These are phyloP conservation scores for Pelargonium nanum DNA, from an alignment of 345 rosid genomes.

Conservation along the genomic window DNA sequence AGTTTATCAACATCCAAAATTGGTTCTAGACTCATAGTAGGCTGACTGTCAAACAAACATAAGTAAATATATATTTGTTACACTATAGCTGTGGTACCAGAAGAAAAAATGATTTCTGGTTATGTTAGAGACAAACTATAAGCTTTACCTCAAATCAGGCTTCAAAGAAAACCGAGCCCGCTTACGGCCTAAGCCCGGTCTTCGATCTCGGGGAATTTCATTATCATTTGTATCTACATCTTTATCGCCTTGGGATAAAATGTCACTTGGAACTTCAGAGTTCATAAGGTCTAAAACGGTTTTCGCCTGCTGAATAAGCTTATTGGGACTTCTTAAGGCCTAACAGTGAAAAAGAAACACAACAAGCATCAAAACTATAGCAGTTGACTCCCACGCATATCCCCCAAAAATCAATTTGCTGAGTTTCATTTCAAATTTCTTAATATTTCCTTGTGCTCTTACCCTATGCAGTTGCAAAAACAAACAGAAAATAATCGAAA, in stretches of 20 bases:
- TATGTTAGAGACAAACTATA: not conserved
- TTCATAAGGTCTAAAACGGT: conserved; percentile 26
- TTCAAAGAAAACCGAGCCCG: conserved; percentile 62
- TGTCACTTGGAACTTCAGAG: conserved; percentile 11
- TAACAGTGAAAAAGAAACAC: conserved; percentile 17
- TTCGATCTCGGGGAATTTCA: conserved; percentile 40
- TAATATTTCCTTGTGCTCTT: not conserved
- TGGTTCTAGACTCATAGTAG: conserved; percentile 32
- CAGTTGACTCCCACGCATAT: not conserved
- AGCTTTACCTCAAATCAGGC: conserved; percentile 42
- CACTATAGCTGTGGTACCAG: not conserved
- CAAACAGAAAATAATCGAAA: not conserved
- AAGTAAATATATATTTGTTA: conserved; percentile 3
- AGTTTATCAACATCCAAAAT: conserved; percentile 46
- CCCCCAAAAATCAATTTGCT: not conserved
- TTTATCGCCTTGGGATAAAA: conserved; percentile 7
- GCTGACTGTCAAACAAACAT: conserved; percentile 43
- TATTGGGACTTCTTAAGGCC: conserved; percentile 37
- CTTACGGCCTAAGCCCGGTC: conserved; percentile 61
- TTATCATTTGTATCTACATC: conserved; percentile 18
- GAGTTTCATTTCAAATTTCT: not conserved
- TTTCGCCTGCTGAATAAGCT: conserved; percentile 51
- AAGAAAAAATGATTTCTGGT: not conserved
- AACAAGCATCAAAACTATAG: not conserved
- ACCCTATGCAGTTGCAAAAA: not conserved